phyloP scores from a whole-genome alignment of 768 basidiomycete genomes.

The Russula vinacea region DNA sequence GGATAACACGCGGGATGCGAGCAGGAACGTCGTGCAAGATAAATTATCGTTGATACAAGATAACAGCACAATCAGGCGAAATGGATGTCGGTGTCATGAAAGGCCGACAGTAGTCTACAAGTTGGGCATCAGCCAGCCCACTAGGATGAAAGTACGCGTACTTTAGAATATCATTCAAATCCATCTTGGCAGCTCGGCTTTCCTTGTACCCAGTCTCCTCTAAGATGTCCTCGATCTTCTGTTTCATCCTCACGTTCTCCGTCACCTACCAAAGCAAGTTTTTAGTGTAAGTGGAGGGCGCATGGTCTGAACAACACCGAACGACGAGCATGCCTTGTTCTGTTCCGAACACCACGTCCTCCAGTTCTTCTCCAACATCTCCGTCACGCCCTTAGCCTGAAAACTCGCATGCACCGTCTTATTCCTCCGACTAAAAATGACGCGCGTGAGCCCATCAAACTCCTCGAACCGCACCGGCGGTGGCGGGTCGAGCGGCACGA shows the following conservation, averaged over 20 bases:
- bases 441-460: constrained; percentile 91
- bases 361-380: constrained; percentile 92
- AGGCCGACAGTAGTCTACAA: constrained; percentile 24
- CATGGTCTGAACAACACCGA: neutral
- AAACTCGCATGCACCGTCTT: constrained; percentile 90
- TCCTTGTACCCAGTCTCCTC: constrained; percentile 27
- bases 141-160: neutral
- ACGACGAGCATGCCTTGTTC: constrained; percentile 41
- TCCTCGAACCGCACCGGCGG: constrained; percentile 96
- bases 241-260: constrained; percentile 20
- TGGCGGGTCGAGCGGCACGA: constrained; percentile 91
- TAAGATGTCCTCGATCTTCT: constrained; percentile 26
- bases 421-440: constrained; percentile 86
- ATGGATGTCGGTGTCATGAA: constrained; percentile 29
- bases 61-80: constrained; percentile 17
- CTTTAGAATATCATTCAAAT: constrained; percentile 29
- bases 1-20: neutral
- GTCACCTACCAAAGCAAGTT: neutral
- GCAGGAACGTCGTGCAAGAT: neutral
- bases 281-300: neutral
- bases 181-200: constrained; percentile 31
- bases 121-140: neutral
- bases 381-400: constrained; percentile 88
- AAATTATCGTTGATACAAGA: neutral
- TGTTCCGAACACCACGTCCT: constrained; percentile 88